Conservation (phyloP, 2,329 filamentous ascomycete genomes). For the Hortaea werneckii region DNA sequence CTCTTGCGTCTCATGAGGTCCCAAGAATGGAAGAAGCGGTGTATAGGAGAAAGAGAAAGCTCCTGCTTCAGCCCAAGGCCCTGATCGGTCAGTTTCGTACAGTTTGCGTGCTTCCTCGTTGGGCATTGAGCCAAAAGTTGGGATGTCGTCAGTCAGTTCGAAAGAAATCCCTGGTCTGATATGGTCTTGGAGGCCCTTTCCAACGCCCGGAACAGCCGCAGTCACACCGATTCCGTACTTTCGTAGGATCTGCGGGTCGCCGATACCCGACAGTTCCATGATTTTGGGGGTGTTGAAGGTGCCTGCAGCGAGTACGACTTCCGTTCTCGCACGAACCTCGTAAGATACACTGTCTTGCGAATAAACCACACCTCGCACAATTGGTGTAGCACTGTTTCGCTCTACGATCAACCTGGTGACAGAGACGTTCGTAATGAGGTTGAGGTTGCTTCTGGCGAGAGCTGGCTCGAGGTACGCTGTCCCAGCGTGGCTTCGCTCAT, state of each 20-base stretch:
- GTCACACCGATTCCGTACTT: conserved; percentile 17
- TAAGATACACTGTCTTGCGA: conserved; percentile 7
- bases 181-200: conserved; percentile 23
- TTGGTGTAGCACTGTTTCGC: neutral
- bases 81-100: conserved; percentile 10
- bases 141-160: conserved; percentile 8
- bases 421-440: conserved; percentile 6
- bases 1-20: neutral
- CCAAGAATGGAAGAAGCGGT: conserved; percentile 12
- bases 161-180: conserved; percentile 10
- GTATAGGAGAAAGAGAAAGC: conserved; percentile 11
- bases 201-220: conserved; percentile 16
- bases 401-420: conserved; percentile 9
- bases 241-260: conserved; percentile 22
- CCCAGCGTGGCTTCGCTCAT: conserved; percentile 15
- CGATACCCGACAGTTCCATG: conserved; percentile 52
- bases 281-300: conserved; percentile 47
- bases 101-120: conserved; percentile 4
- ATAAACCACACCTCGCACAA: conserved; percentile 3
- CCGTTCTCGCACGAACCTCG: conserved; percentile 21
- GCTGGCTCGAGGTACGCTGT: conserved; percentile 13
- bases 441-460: conserved; percentile 7
- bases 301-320: conserved; percentile 51
- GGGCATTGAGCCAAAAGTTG: conserved; percentile 5
- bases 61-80: conserved; percentile 9